A percentile compares a stretch with the other conserved stretches of the same genome.
These are phyloP conservation scores for Calonectria leucothoes DNA, from an alignment of 2,329 filamentous ascomycete genomes.

Conservation along the genomic window DNA sequence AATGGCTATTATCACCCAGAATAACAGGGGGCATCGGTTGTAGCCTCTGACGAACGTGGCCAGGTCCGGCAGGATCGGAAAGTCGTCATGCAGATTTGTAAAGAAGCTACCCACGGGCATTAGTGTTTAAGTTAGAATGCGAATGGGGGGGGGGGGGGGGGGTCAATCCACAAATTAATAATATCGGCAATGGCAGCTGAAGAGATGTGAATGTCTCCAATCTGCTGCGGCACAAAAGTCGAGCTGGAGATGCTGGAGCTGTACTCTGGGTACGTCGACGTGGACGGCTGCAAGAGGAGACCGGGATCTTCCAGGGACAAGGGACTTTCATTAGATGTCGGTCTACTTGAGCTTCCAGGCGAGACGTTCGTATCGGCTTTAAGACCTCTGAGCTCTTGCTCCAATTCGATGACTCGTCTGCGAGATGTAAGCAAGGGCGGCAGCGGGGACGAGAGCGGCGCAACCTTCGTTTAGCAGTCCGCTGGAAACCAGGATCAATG, in stretches of 20 bases:
- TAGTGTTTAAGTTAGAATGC: background rate
- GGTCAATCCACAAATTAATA: background rate
- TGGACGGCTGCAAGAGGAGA: background rate
- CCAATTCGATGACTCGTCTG: background rate
- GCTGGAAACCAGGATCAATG: slow-evolving; percentile 10
- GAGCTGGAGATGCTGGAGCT: background rate
- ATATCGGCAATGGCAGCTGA: background rate
- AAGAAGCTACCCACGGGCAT: background rate
- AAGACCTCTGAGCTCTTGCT: background rate
- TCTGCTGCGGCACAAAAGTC: slow-evolving; percentile 1
- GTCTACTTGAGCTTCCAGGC: background rate
- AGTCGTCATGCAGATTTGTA: background rate
- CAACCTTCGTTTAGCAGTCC: slow-evolving; percentile 7
- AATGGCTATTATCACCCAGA: slow-evolving; percentile 5
- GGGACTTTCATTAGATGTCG: background rate
- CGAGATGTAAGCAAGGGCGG: background rate
- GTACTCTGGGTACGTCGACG: background rate
- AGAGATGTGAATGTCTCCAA: slow-evolving; percentile 1
- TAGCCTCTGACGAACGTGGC: background rate
- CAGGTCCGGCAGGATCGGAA: background rate
- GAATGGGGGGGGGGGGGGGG: too few species aligned
- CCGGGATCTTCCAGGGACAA: background rate
- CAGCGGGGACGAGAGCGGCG: background rate
- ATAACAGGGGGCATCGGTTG: background rate
- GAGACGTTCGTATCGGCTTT: background rate